A percentile compares a stretch with the other conserved stretches of the same genome.
phyloP scores from a whole-genome alignment of 345 rosid genomes.

The Murraya paniculata region DNA sequence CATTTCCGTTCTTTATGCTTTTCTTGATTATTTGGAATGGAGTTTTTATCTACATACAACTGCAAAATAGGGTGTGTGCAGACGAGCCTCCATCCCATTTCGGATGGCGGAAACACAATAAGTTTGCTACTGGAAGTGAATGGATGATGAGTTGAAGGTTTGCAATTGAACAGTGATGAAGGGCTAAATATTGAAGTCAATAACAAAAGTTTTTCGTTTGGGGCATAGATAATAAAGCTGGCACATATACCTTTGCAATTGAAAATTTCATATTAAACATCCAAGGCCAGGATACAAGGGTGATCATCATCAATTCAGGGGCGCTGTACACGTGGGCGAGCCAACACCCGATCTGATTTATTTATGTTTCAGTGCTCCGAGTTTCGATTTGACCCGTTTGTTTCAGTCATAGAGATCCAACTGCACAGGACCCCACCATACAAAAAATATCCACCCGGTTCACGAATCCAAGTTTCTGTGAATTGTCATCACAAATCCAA shows the following conservation, averaged over 20 bases:
- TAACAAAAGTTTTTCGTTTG: too few relatives aligned
- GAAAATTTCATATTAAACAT: neutral
- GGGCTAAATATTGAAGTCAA: too few relatives aligned
- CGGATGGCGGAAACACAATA: neutral
- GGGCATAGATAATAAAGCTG: neutral
- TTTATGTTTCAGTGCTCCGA: neutral
- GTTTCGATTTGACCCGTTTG: slow-evolving; percentile 19
- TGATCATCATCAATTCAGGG: too few relatives aligned
- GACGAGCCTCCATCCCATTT: neutral
- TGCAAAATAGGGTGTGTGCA: neutral
- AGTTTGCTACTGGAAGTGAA: neutral
- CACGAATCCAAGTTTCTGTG: slow-evolving; percentile 12
- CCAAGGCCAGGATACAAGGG: neutral
- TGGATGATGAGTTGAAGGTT: neutral
- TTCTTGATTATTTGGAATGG: neutral
- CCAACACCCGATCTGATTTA: neutral
- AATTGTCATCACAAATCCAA: neutral
- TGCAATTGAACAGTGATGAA: neutral
- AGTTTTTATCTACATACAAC: neutral
- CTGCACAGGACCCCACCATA: slow-evolving; percentile 15
- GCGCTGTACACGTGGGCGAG: slow-evolving; percentile 5
- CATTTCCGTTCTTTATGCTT: neutral
- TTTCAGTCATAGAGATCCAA: neutral
- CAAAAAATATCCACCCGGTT: slow-evolving; percentile 25
- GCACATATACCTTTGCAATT: neutral